phyloP scores from a whole-genome alignment of 2,329 filamentous ascomycete species.

The Verticillium isaacii region DNA sequence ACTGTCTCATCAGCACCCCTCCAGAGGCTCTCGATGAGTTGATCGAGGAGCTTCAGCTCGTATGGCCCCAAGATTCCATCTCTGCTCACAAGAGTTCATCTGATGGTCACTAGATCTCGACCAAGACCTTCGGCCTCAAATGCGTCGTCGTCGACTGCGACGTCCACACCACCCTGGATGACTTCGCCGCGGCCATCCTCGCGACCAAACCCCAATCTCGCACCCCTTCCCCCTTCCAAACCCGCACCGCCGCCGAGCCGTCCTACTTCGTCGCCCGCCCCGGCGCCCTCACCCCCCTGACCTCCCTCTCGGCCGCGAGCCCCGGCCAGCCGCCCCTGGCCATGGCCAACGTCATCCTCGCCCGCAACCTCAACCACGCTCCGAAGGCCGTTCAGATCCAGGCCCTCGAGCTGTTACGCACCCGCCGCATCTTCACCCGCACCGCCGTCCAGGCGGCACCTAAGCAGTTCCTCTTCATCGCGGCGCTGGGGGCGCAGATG shows the following conservation, averaged over 20 bases:
- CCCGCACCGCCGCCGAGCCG: conserved; percentile 7
- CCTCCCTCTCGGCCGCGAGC: conserved; percentile 16
- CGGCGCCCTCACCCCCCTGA: conserved; percentile 14
- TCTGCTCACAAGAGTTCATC: not conserved
- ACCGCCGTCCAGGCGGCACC: conserved; percentile 71
- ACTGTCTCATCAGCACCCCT: conserved; percentile 81
- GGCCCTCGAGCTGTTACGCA: conserved; percentile 71
- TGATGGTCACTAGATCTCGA: conserved; percentile 49
- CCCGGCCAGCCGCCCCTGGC: conserved; percentile 7
- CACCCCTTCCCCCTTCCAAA: conserved; percentile 18
- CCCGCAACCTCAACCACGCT: conserved; percentile 71
- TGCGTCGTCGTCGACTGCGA: conserved; percentile 70
- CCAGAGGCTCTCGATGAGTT: conserved; percentile 58
- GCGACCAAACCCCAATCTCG: conserved; percentile 19
- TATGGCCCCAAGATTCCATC: conserved; percentile 24
- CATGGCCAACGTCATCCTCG: conserved; percentile 80
- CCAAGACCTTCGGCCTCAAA: conserved; percentile 67
- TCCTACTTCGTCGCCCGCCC: conserved; percentile 16
- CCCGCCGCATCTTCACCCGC: conserved; percentile 70
- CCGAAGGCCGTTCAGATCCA: conserved; percentile 79
- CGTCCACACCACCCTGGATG: conserved; percentile 69
- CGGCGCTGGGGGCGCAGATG: conserved; percentile 53
- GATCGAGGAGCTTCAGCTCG: conserved; percentile 68
- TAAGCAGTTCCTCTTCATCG: conserved; percentile 74
- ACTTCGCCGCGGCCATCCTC: conserved; percentile 71